Percentiles rank a stretch among this genome's conserved stretches.
phyloP scores from a whole-genome alignment of 768 basidiomycete genomes.

The Mycena olivaceomarginata region DNA sequence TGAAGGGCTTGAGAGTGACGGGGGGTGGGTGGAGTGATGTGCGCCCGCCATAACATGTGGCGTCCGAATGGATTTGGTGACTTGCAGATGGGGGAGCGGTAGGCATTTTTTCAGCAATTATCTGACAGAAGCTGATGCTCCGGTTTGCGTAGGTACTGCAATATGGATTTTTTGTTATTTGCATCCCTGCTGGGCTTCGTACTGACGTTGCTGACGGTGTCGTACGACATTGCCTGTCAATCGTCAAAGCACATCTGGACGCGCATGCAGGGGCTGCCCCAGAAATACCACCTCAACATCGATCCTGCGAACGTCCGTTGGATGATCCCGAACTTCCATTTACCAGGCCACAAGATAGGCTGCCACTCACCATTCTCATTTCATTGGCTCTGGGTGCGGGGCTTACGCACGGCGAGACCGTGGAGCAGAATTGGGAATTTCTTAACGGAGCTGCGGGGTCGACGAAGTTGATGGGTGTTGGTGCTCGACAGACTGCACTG shows the following conservation, averaged over 20 bases:
- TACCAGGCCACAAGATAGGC: background rate
- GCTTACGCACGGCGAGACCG: too few relatives aligned
- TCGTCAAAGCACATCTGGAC: background rate
- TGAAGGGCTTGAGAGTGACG: constrained; percentile 20
- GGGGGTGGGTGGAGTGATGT: constrained; percentile 39
- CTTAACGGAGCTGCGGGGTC: background rate
- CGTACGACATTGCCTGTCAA: background rate
- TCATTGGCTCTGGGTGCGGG: background rate
- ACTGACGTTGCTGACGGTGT: background rate
- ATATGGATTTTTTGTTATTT: background rate
- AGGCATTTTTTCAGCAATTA: background rate
- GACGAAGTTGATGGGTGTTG: background rate
- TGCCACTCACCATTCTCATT: background rate
- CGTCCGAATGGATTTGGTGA: constrained; percentile 43
- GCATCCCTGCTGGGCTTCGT: background rate
- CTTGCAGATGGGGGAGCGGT: too few relatives aligned
- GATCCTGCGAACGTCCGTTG: background rate
- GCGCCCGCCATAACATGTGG: too few relatives aligned
- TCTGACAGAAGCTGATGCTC: background rate
- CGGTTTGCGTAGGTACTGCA: background rate
- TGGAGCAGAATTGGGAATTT: constrained; percentile 7
- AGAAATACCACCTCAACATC: background rate
- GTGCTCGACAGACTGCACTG: background rate
- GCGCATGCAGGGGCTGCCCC: background rate
- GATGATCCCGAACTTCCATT: background rate